Evolutionary conservation across 257 asterid species (phyloP).

Genomic region (Forsythia suspensa): DNA sequence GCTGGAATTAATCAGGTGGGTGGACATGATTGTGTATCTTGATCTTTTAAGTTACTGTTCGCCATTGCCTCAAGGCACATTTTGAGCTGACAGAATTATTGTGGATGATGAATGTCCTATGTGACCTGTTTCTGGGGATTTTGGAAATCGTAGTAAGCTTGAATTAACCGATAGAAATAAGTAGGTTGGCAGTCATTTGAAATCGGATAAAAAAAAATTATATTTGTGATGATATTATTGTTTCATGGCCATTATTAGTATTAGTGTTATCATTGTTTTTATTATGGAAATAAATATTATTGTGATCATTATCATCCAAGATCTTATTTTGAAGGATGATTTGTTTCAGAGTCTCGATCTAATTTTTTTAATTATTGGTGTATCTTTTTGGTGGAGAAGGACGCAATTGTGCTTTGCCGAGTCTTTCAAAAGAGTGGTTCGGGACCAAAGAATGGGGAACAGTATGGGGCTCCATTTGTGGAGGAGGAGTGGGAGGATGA

Average conservation of each 20-base stretch:
- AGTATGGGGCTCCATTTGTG: slow-evolving; percentile 87
- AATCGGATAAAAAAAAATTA: neutral
- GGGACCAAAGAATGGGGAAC: slow-evolving; percentile 96
- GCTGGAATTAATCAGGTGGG: slow-evolving; percentile 80
- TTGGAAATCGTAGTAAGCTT: neutral
- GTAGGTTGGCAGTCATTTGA: neutral
- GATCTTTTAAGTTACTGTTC: neutral
- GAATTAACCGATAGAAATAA: neutral
- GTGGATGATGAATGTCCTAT: slow-evolving; percentile 2
- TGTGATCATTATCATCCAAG: neutral
- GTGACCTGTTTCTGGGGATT: neutral
- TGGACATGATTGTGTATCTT: neutral
- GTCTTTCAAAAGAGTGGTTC: slow-evolving; percentile 97
- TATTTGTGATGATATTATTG: neutral
- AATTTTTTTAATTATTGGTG: slow-evolving; percentile 14
- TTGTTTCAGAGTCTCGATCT: neutral
- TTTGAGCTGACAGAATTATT: slow-evolving; percentile 1
- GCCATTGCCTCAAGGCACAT: neutral
- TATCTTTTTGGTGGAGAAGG: slow-evolving; percentile 43
- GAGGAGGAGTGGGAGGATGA: slow-evolving; percentile 93
- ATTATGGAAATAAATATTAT: neutral
- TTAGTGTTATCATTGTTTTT: neutral
- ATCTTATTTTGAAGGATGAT: slow-evolving; percentile 10
- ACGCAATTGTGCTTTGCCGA: slow-evolving; percentile 79
- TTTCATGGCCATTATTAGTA: neutral